Percentiles rank a stretch among this genome's conserved stretches.
Conservation (phyloP, 2,329 filamentous ascomycete genomes). For the Fusarium siculi region DNA sequence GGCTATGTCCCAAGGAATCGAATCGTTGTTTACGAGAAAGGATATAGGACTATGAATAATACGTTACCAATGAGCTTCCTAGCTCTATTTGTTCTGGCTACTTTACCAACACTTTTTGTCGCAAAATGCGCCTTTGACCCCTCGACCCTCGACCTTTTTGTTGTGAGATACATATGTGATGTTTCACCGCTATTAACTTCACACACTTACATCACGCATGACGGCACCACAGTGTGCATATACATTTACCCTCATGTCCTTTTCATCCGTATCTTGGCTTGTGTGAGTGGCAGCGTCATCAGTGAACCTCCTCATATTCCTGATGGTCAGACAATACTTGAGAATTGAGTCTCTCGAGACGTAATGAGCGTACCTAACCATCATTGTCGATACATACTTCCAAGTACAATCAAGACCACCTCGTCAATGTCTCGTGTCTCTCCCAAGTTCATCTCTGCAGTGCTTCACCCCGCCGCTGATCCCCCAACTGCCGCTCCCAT, state of each 20-base stretch:
- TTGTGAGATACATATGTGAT: not conserved
- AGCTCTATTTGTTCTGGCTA: not conserved
- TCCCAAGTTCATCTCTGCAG: not conserved
- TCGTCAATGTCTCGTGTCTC: not conserved
- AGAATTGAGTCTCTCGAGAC: not conserved
- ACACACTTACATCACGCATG: slow-evolving; percentile 5
- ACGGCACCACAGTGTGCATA: slow-evolving; percentile 10
- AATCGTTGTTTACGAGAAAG: not conserved
- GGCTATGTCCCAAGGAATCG: not conserved
- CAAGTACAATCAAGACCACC: not conserved
- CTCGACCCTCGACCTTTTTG: not conserved
- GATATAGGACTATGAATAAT: slow-evolving; percentile 16
- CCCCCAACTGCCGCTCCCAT: slow-evolving; percentile 16
- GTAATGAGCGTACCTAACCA: not conserved
- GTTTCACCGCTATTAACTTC: not conserved
- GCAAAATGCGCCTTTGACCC: not conserved
- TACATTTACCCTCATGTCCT: not conserved
- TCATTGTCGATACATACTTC: not conserved
- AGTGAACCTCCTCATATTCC: not conserved
- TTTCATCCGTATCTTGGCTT: not conserved
- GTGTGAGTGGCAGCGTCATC: not conserved
- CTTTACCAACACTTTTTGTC: not conserved
- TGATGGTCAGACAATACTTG: not conserved
- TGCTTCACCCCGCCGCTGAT: slow-evolving; percentile 13
- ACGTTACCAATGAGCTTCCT: not conserved